These are phyloP conservation scores for Microcera coccophila DNA, from an alignment of 2,329 filamentous ascomycete genomes.

Conservation along the genomic window DNA sequence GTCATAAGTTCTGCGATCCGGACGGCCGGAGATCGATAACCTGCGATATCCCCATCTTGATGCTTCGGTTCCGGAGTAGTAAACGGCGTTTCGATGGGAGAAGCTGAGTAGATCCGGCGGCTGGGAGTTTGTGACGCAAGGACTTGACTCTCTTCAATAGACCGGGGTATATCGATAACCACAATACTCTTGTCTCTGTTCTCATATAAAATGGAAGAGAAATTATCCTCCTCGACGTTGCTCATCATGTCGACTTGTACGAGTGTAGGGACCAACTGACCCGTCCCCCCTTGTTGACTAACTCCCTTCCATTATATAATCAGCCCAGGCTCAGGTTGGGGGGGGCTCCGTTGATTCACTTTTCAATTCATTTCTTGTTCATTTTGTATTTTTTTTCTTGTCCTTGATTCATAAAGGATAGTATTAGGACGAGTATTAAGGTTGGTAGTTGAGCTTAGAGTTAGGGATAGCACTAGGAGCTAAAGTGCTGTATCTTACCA, in stretches of 20 bases:
- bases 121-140: conserved; percentile 34
- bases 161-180: conserved; percentile 66
- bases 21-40: conserved; percentile 40
- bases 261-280: not conserved
- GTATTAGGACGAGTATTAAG: too few relatives aligned
- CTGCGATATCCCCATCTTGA: conserved; percentile 23
- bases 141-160: conserved; percentile 64
- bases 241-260: not conserved
- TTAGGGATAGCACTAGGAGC: too few relatives aligned
- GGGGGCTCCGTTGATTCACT: too few relatives aligned
- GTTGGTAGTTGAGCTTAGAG: too few relatives aligned
- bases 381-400: too few relatives aligned
- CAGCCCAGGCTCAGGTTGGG: too few relatives aligned
- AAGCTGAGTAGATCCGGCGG: conserved; percentile 45
- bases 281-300: too few relatives aligned
- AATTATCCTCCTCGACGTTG: not conserved
- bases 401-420: too few relatives aligned
- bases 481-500: too few relatives aligned
- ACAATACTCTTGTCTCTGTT: conserved; percentile 43
- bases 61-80: conserved; percentile 48
- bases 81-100: conserved; percentile 44
- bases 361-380: too few relatives aligned
- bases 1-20: conserved; percentile 54
- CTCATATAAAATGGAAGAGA: conserved; percentile 33
- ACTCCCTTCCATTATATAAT: too few relatives aligned